Evolutionary conservation across 306 rosid species (phyloP).

Genomic region (Cicer chorassanicum): DNA sequence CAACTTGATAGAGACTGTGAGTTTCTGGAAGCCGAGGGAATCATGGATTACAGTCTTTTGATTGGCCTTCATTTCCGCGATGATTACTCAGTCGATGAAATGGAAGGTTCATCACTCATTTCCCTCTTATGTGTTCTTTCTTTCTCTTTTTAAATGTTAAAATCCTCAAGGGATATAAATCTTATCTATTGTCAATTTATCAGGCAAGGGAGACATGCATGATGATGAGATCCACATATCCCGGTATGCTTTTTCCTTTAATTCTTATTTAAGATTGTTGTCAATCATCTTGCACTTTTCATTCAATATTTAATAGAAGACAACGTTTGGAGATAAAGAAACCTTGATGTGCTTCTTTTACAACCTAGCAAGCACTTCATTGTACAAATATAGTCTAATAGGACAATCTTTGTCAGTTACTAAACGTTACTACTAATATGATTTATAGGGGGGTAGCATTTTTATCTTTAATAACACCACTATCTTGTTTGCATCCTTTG

Average conservation of each 20-base stretch:
- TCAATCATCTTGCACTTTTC: conserved; percentile 20
- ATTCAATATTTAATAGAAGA: conserved; percentile 11
- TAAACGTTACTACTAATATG: conserved; percentile 14
- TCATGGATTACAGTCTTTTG: conserved; percentile 71
- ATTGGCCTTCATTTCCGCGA: conserved; percentile 63
- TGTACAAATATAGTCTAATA: conserved; percentile 40
- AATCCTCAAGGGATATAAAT: conserved; percentile 27
- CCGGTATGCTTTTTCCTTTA: conserved; percentile 49
- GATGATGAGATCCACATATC: conserved; percentile 48
- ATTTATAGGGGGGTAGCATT: conserved; percentile 15
- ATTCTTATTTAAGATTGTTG: not conserved
- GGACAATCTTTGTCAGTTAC: conserved; percentile 26
- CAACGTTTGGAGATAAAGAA: conserved; percentile 24
- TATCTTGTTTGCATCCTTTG: conserved; percentile 40
- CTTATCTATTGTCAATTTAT: conserved; percentile 26
- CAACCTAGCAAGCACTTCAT: conserved; percentile 20
- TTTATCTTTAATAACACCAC: conserved; percentile 30
- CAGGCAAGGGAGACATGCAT: conserved; percentile 52
- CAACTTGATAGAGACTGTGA: conserved; percentile 66
- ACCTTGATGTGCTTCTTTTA: conserved; percentile 31
- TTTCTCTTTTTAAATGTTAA: conserved; percentile 20
- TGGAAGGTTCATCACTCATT: conserved; percentile 42
- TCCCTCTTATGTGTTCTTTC: not conserved
- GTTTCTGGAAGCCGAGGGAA: conserved; percentile 64
- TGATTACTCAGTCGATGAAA: conserved; percentile 52